These are phyloP conservation scores for Azolla pinnata DNA, from an alignment of 75 land plant species.

Conservation along the genomic window DNA sequence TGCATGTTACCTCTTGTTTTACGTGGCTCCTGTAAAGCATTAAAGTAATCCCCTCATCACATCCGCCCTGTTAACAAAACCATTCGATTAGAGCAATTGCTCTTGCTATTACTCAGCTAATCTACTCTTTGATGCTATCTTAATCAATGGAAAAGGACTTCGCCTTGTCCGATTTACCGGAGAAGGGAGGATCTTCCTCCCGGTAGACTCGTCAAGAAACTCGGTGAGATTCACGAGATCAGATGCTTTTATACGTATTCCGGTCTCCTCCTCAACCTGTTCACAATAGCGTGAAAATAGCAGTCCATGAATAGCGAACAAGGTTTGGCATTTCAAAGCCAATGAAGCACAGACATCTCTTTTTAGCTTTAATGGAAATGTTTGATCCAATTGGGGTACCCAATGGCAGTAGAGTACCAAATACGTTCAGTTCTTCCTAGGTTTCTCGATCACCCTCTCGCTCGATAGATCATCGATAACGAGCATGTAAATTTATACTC, in stretches of 20 bases:
- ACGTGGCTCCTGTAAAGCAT: conserved; percentile 54
- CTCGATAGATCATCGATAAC: too few relatives aligned
- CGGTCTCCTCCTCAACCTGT: conserved; percentile 90
- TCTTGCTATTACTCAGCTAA: too few relatives aligned
- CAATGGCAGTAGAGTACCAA: too few relatives aligned
- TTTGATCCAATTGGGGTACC: too few relatives aligned
- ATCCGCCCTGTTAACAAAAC: conserved; percentile 64
- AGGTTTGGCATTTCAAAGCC: too few relatives aligned
- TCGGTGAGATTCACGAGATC: conserved; percentile 80
- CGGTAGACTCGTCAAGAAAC: conserved; percentile 74
- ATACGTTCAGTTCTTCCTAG: too few relatives aligned
- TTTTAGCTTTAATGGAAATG: too few relatives aligned
- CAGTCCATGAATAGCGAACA: background rate
- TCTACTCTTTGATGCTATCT: too few relatives aligned
- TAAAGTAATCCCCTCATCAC: conserved; percentile 80
- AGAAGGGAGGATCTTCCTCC: conserved; percentile 77
- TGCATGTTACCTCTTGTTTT: conserved; percentile 26
- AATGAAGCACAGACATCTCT: too few relatives aligned
- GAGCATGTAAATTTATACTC: too few relatives aligned
- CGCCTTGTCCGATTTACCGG: conserved; percentile 40
- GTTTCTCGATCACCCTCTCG: too few relatives aligned
- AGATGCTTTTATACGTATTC: conserved; percentile 52
- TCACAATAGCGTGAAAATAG: conserved; percentile 11
- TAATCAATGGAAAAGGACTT: background rate
- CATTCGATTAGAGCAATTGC: background rate